Base-by-base conservation (phyloP, 768 basidiomycete species). In the Gymnopilus junonius region DNA sequence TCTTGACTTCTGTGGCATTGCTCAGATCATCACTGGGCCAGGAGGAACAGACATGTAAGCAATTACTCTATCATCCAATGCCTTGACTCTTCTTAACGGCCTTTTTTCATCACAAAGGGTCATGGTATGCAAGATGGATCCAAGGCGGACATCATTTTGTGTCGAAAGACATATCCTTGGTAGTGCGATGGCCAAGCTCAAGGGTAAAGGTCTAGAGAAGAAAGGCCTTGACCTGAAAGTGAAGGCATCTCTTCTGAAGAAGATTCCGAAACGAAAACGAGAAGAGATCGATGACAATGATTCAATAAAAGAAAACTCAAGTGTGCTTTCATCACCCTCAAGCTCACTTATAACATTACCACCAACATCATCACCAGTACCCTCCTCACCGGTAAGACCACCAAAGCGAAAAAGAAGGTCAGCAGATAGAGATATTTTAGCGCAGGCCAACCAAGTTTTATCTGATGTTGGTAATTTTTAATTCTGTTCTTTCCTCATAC, bases 1-100 rank as follows among this genome's bases (percentile, higher is more conserved):
- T 20, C 59, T 65, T 15, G 59, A 65, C 21, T 65, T 55, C 43
- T 65, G 59, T 32, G 64, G 64, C 11, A 51, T 39, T 4, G 64
- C 64, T 53, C 37, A 53, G 40, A 35, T 55, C 15, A 25, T 67
- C 40, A 71, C 31, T 20, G 62, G 57, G 15, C 54, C 54, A 10
- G 29, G 62, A n/a, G 62, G 57, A 10, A 55, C 32, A 8, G 50
- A 64, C 7, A 31, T 64, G 62, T 64, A 55, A 20, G 62, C 51
- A 54, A 54, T 8, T 20, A 42, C 17, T 20, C 21, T n/a, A n/a
- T 42, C 15, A 7, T 17, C 7, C 40, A n/a, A 20, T 17, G n/a
- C 21, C 15, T 42, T 20, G 8, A 42, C 40, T 42, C 6, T n/a
- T n/a, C 11, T 17, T 37, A 15, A 20, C 15, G 17, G 8, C 3